A percentile compares a stretch with the other conserved stretches of the same genome.
phyloP scores from a whole-genome alignment of 805 yeast genomes.

The Lachancea meyersii region DNA sequence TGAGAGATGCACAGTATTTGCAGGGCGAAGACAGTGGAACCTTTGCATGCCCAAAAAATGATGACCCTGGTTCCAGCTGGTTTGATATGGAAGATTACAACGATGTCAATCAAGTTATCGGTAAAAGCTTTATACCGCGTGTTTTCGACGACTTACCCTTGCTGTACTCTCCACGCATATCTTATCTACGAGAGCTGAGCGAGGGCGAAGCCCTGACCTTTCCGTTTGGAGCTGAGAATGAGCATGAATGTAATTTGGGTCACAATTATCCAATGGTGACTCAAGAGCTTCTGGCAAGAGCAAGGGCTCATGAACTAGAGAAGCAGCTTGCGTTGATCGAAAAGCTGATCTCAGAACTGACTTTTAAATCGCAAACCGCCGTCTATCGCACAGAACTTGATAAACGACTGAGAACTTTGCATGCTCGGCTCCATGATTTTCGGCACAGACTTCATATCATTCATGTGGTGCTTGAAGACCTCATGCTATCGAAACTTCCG shows the following conservation, averaged over 20 bases:
- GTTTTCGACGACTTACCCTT: constrained; percentile 42
- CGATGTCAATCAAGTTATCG: constrained; percentile 53
- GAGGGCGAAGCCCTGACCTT: constrained; percentile 38
- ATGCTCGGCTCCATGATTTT: constrained; percentile 28
- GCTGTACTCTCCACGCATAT: constrained; percentile 49
- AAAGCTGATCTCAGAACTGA: constrained; percentile 3
- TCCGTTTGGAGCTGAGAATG: constrained; percentile 55
- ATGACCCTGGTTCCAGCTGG: constrained; percentile 44
- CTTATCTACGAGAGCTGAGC: constrained; percentile 51
- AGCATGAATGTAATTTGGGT: constrained; percentile 51
- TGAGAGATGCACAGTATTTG: not conserved
- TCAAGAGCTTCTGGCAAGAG: constrained; percentile 42
- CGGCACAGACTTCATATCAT: constrained; percentile 31
- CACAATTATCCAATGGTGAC: constrained; percentile 48
- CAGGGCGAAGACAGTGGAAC: not conserved
- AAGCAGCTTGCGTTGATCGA: constrained; percentile 33
- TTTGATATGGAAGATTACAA: constrained; percentile 67
- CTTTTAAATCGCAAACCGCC: constrained; percentile 5
- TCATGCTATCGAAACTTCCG: constrained; percentile 24
- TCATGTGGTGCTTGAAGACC: constrained; percentile 29
- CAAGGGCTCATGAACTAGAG: constrained; percentile 36
- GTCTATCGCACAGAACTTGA: not conserved
- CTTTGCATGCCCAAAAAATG: not conserved
- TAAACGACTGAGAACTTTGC: constrained; percentile 13
- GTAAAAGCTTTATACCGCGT: constrained; percentile 36